Evolutionary conservation across 768 basidiomycete genomes (phyloP), one percentile per base, ranked within the genome.

Genomic region (Pisolithus tinctorius): DNA sequence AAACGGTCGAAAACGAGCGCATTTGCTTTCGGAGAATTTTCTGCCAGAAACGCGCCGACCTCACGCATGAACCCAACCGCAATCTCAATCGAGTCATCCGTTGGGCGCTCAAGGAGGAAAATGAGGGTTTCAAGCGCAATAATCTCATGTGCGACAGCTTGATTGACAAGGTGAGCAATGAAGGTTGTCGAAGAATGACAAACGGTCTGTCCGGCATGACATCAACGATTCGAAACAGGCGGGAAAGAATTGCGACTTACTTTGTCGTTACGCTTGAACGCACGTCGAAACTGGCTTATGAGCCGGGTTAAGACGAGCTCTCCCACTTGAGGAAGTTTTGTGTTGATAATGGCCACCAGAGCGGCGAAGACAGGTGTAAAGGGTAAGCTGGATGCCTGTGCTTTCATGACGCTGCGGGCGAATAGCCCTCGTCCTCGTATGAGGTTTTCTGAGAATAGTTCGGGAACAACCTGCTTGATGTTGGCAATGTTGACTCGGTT

Each of bases 191-290:
- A 87, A 4, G 96, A 95, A 59, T 90, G 83, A 63, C 96, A 97
- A 26, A 97, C 83, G 51, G 84, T 88, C 94, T 97, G 56, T 17
- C 9, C 30, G 31, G 38, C 30, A 17, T 25, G 34, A n/a, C 25
- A 23, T 16, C 50, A 51, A 42, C 60, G 40, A 36, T 38, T 3
- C 20, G 27, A 14, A 13, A 30, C 17, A 38, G 26, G 23, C 25
- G 4, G n/a, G 6, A 46, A 36, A 37, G 0, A 14, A 34, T 16
- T 41, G 3, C n/a, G 14, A 69, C 81, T 48, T 55, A 91, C 95
- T 75, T 99, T 99, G 73, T 98, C 94, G 63, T 98, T 98, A 25
- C 96, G 80, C 68, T 97, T 98, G 69, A 92, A 98, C 2, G 93
- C 81, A 53, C 93, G 78, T 56, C 95, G 75, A 72, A 98, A 99